These are phyloP conservation scores for Candolleomyces eurysporus DNA, from an alignment of 768 basidiomycete genomes.

Conservation along the genomic window DNA sequence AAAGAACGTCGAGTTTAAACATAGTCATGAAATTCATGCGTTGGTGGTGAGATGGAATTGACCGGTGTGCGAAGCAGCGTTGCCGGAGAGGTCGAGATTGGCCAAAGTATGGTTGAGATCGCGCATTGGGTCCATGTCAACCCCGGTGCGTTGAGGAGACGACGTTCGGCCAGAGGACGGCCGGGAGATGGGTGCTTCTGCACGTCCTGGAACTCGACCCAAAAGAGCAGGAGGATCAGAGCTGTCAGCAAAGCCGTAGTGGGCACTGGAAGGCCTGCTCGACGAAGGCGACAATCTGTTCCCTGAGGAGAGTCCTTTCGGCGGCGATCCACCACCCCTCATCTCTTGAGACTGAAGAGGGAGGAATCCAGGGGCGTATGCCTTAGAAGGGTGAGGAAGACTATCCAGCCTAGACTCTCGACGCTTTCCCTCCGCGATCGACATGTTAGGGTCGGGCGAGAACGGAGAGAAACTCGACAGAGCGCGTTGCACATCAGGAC, in stretches of 20 bases:
- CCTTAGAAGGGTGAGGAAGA: slow-evolving; percentile 48
- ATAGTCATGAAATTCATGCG: not conserved
- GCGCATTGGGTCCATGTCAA: slow-evolving; percentile 54
- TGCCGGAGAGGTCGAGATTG: slow-evolving; percentile 61
- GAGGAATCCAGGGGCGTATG: slow-evolving; percentile 52
- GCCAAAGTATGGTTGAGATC: slow-evolving; percentile 78
- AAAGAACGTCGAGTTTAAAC: not conserved
- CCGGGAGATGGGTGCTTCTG: slow-evolving; percentile 51
- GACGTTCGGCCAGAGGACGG: slow-evolving; percentile 47
- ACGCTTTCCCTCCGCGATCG: slow-evolving; percentile 28
- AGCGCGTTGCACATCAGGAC: slow-evolving; percentile 34
- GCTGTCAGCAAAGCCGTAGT: slow-evolving; percentile 48
- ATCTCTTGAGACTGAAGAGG: slow-evolving; percentile 37
- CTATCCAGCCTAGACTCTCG: slow-evolving; percentile 34
- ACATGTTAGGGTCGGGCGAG: slow-evolving; percentile 68
- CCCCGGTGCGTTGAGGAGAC: slow-evolving; percentile 17
- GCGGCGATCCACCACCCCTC: slow-evolving; percentile 23
- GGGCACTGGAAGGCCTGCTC: slow-evolving; percentile 42
- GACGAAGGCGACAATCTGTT: slow-evolving; percentile 44
- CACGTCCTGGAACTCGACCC: slow-evolving; percentile 40
- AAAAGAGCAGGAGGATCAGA: slow-evolving; percentile 35
- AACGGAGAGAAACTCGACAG: slow-evolving; percentile 67
- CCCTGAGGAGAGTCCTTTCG: slow-evolving; percentile 6
- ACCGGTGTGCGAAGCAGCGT: slow-evolving; percentile 15
- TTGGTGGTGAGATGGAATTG: slow-evolving; percentile 9